These are phyloP conservation scores for Tylopilus sp. DNA, from an alignment of 768 basidiomycete species.

Conservation along the genomic window DNA sequence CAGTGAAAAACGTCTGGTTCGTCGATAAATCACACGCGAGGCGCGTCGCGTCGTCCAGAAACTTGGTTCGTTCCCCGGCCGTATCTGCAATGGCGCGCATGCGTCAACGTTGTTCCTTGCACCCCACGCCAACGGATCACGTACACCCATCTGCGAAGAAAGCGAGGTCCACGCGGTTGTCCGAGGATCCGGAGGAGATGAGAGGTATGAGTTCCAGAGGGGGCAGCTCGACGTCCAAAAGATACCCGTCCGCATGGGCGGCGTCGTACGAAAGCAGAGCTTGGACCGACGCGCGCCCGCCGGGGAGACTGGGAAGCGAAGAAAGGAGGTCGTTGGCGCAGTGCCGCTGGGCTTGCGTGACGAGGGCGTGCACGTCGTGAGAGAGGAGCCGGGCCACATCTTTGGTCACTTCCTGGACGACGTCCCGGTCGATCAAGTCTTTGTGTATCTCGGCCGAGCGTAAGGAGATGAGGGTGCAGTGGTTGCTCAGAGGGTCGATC, in stretches of 20 bases:
- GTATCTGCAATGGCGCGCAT: slow-evolving; percentile 46
- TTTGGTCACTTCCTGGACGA: slow-evolving; percentile 10
- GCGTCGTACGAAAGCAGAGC: slow-evolving; percentile 6
- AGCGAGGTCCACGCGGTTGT: slow-evolving; percentile 68
- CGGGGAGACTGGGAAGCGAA: background rate
- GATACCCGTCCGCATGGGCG: background rate
- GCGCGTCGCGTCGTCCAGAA: slow-evolving; percentile 60
- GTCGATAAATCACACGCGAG: slow-evolving; percentile 67
- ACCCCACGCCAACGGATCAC: slow-evolving; percentile 23
- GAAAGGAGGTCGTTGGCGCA: slow-evolving; percentile 23
- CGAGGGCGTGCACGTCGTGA: slow-evolving; percentile 12
- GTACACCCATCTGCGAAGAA: slow-evolving; percentile 79
- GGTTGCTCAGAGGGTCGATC: slow-evolving; percentile 13
- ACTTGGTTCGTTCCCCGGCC: slow-evolving; percentile 53
- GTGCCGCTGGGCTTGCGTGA: slow-evolving; percentile 18
- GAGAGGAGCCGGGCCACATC: slow-evolving; percentile 21
- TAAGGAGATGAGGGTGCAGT: slow-evolving; percentile 20
- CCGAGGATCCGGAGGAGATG: slow-evolving; percentile 54
- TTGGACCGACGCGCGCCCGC: slow-evolving; percentile 6
- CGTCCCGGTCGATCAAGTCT: slow-evolving; percentile 5
- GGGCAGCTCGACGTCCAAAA: slow-evolving; percentile 29
- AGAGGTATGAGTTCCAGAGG: slow-evolving; percentile 55
- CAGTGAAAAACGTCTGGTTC: slow-evolving; percentile 75
- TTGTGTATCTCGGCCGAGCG: slow-evolving; percentile 21
- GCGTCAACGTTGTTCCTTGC: background rate